Evolutionary conservation across 1,284 basidiomycete genomes (phyloP).

Genomic region (Dichomitus squalens): DNA sequence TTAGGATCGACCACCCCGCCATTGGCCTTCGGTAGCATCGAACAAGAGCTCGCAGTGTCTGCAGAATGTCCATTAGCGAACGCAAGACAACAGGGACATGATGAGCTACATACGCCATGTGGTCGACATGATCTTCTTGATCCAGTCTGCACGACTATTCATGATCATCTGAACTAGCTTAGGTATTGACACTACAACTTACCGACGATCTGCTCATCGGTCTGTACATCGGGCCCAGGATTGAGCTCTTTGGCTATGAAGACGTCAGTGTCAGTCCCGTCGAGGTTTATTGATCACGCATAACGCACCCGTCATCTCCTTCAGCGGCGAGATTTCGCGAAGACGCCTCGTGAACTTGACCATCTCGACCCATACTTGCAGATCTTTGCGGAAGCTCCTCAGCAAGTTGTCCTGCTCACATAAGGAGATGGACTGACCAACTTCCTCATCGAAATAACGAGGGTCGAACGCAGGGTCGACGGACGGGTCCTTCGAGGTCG

Average conservation of each 20-base stretch:
- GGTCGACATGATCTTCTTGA: constrained; percentile 28
- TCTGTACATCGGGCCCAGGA: constrained; percentile 39
- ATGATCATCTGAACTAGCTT: neutral
- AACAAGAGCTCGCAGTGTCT: constrained; percentile 35
- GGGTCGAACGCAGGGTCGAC: constrained; percentile 49
- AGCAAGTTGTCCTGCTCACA: neutral
- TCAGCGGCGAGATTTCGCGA: constrained; percentile 44
- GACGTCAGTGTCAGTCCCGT: constrained; percentile 8
- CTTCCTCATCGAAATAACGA: constrained; percentile 48
- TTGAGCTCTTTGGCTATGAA: constrained; percentile 34
- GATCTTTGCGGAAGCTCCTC: constrained; percentile 28
- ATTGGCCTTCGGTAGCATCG: constrained; percentile 32
- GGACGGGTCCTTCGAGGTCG: constrained; percentile 41
- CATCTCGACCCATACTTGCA: constrained; percentile 48
- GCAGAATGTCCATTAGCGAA: constrained; percentile 24
- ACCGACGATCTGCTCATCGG: constrained; percentile 29
- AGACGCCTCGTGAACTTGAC: constrained; percentile 51
- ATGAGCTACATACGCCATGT: constrained; percentile 31
- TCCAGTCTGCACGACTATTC: constrained; percentile 22
- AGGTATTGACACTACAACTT: neutral
- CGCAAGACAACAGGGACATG: neutral
- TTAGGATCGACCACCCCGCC: constrained; percentile 33
- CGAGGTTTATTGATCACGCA: neutral
- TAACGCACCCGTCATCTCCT: constrained; percentile 31
- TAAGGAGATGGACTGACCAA: constrained; percentile 38